Percentiles rank a stretch among this genome's conserved stretches.
Conservation (phyloP, 2,329 filamentous ascomycete species). For the Aspergillus awamori region DNA sequence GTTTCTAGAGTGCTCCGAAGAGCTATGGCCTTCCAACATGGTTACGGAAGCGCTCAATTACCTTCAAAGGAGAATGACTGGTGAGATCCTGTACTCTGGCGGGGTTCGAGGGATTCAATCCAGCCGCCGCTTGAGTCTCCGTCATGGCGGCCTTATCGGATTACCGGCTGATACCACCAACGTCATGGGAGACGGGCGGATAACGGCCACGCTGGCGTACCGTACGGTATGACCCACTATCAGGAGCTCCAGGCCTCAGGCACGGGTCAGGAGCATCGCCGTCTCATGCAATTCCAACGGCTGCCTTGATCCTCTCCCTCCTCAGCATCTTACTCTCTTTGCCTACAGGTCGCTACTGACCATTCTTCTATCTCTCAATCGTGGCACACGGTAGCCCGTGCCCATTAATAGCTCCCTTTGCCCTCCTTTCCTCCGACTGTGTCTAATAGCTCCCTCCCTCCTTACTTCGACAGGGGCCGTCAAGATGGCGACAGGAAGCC, state of each 20-base stretch:
- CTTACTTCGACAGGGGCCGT: constrained; percentile 19
- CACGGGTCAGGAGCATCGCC: constrained; percentile 28
- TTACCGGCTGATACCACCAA: constrained; percentile 23
- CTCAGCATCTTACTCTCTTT: constrained; percentile 1
- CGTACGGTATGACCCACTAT: constrained; percentile 26
- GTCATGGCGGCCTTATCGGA: constrained; percentile 14
- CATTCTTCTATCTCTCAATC: not conserved
- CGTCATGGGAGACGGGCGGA: constrained; percentile 19
- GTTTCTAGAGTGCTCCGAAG: not conserved
- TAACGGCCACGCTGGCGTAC: constrained; percentile 12
- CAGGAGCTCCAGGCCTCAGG: constrained; percentile 24
- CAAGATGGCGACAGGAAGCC: constrained; percentile 69
- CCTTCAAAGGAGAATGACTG: not conserved
- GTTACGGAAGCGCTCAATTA: not conserved
- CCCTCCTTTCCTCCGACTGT: constrained; percentile 43
- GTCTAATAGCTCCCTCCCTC: constrained; percentile 12
- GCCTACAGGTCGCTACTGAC: not conserved
- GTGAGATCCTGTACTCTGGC: not conserved
- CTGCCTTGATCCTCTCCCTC: constrained; percentile 2
- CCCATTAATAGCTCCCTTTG: constrained; percentile 43
- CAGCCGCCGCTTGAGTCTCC: no score
- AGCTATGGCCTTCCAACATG: constrained; percentile 22
- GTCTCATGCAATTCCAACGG: constrained; percentile 21
- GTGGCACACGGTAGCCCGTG: not conserved
- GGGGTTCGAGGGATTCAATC: constrained; percentile 2